Percentiles rank a stretch among this genome's conserved stretches.
Conservation (phyloP, 2,329 filamentous ascomycete genomes). For the Pestalotiopsis sp. region DNA sequence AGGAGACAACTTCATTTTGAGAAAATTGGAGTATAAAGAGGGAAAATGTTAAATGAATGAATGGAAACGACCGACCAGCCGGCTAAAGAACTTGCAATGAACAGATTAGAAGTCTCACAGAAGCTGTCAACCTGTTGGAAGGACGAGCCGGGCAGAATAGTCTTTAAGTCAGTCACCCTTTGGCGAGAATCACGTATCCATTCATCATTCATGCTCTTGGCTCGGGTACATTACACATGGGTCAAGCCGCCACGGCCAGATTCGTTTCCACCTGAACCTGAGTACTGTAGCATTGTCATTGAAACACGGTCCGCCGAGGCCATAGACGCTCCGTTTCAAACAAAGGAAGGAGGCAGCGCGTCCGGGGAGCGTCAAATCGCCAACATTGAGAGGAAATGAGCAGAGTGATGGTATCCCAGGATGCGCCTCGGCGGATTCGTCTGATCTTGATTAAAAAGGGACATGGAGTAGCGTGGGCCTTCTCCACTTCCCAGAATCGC, state of each 20-base stretch:
- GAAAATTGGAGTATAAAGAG: neutral
- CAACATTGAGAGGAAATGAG: constrained; percentile 4
- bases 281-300: constrained; percentile 3
- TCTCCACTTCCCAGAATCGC: constrained; percentile 10
- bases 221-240: neutral
- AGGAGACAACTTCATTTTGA: constrained; percentile 11
- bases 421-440: constrained; percentile 4
- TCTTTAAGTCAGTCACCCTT: neutral
- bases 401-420: neutral
- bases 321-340: constrained; percentile 9
- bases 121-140: neutral
- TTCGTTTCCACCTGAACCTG: constrained; percentile 5
- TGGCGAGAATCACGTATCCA: neutral
- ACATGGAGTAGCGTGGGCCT: neutral
- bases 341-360: constrained; percentile 4
- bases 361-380: neutral
- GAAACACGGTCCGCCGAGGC: constrained; percentile 9
- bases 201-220: neutral
- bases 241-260: neutral
- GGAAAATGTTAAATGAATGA: constrained; percentile 5
- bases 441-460: constrained; percentile 9
- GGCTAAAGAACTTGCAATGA: constrained; percentile 1
- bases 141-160: neutral
- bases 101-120: neutral
- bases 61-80: constrained; percentile 6